These are phyloP conservation scores for Podospora tetraspora DNA, from an alignment of 495 filamentous ascomycete genomes.

Conservation along the genomic window DNA sequence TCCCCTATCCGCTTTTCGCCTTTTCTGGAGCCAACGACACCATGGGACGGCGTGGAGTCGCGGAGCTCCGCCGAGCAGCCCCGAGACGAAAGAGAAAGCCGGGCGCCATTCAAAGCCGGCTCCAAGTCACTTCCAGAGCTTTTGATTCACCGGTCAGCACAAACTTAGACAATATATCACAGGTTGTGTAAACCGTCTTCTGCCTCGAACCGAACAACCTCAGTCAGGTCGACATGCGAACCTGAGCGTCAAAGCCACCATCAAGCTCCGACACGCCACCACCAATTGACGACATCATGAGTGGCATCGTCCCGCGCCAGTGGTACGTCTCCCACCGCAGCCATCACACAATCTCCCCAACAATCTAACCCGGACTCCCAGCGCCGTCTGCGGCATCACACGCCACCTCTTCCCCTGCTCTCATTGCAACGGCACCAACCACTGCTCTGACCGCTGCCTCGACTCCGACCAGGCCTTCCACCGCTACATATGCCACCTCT, in stretches of 20 bases:
- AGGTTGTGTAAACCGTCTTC: background rate
- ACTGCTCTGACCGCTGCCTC: background rate
- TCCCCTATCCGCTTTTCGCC: background rate
- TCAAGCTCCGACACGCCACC: background rate
- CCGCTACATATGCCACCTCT: background rate
- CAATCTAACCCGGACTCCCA: background rate
- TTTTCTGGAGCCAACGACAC: background rate
- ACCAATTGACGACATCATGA: background rate
- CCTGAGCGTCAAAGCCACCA: background rate
- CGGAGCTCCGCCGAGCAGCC: background rate
- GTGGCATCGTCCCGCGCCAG: background rate
- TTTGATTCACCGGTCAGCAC: background rate
- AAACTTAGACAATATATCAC: background rate
- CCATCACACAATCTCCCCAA: too few species aligned
- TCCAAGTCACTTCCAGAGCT: background rate
- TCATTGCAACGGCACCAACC: background rate
- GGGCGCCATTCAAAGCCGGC: background rate
- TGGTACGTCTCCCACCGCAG: background rate
- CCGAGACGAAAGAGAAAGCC: background rate
- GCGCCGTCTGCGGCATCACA: background rate
- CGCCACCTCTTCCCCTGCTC: background rate
- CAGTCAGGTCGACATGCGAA: background rate
- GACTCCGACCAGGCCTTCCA: background rate
- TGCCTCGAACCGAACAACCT: background rate
- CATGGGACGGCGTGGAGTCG: background rate